Evolutionary conservation across 2,329 filamentous ascomycete species (phyloP).

Genomic region (Anisogramma anomala): DNA sequence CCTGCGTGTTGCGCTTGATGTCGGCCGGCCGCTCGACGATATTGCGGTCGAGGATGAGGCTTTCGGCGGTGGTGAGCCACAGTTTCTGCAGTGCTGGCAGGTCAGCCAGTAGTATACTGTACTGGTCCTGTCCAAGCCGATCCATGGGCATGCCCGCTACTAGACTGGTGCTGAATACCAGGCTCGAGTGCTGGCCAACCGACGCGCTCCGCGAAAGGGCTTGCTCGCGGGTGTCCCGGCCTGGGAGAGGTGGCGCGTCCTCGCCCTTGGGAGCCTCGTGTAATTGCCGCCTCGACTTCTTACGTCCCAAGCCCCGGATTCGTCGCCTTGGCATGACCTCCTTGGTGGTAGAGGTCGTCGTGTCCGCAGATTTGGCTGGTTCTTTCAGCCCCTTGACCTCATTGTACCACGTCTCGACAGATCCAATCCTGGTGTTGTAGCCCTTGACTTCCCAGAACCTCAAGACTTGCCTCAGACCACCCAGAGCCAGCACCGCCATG

Average conservation of each 20-base stretch:
- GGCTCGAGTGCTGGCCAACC: slow-evolving; percentile 25
- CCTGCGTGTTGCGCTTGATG: slow-evolving; percentile 51
- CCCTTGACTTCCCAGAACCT: slow-evolving; percentile 56
- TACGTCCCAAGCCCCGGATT: slow-evolving; percentile 43
- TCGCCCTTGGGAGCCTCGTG: slow-evolving; percentile 21
- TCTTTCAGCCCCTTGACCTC: slow-evolving; percentile 25
- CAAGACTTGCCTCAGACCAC: slow-evolving; percentile 51
- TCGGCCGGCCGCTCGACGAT: slow-evolving; percentile 47
- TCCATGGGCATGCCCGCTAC: slow-evolving; percentile 53
- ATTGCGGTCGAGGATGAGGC: slow-evolving; percentile 45
- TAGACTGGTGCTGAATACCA: slow-evolving; percentile 48
- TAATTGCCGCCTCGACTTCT: slow-evolving; percentile 37
- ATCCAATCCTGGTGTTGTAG: slow-evolving; percentile 47
- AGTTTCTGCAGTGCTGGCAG: slow-evolving; percentile 48
- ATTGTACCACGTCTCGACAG: slow-evolving; percentile 50
- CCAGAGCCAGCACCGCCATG: slow-evolving; percentile 46
- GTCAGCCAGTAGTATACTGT: slow-evolving; percentile 40
- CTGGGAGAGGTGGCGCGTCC: slow-evolving; percentile 4
- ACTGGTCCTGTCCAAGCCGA: slow-evolving; percentile 37
- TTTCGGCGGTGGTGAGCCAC: slow-evolving; percentile 52
- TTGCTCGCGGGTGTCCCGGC: slow-evolving; percentile 10
- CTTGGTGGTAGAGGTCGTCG: slow-evolving; percentile 23
- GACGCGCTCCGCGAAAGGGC: slow-evolving; percentile 13
- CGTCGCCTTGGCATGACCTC: slow-evolving; percentile 39
- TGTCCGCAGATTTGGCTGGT: slow-evolving; percentile 25